Evolutionary conservation across 805 yeast genomes (phyloP).

Genomic region (Wickerhamiella vanderwaltii): DNA sequence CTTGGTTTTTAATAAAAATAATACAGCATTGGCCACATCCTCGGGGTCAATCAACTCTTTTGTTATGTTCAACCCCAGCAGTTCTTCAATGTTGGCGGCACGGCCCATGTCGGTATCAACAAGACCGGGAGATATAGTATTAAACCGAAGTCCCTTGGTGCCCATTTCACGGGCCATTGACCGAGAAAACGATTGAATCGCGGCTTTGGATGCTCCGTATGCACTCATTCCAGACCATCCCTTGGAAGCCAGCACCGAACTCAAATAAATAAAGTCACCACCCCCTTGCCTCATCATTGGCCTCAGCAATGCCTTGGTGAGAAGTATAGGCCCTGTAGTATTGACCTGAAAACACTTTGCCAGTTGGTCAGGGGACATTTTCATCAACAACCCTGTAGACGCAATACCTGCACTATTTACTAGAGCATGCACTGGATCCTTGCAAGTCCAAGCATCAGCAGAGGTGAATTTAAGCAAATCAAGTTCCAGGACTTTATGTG

Average conservation of each 20-base stretch:
- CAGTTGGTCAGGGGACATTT: conserved; percentile 34
- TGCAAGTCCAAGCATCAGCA: neutral
- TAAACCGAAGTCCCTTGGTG: conserved; percentile 43
- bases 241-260: conserved; percentile 43
- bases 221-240: conserved; percentile 44
- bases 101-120: conserved; percentile 49
- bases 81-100: conserved; percentile 9
- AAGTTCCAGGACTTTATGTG: conserved; percentile 15
- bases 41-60: conserved; percentile 16
- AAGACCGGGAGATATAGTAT: conserved; percentile 58
- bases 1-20: conserved; percentile 13
- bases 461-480: conserved; percentile 14
- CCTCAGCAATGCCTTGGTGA: conserved; percentile 41
- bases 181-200: conserved; percentile 48
- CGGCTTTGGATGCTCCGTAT: conserved; percentile 63
- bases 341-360: conserved; percentile 41
- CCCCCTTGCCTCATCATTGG: conserved; percentile 36
- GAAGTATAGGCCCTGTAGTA: conserved; percentile 46
- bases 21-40: conserved; percentile 18
- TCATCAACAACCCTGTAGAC: conserved; percentile 40
- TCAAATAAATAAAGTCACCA: conserved; percentile 44
- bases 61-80: conserved; percentile 10
- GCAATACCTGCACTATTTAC: conserved; percentile 50
- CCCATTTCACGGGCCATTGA: conserved; percentile 50
- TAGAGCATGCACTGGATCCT: conserved; percentile 31